Base-by-base conservation (phyloP, 176 grass and related monocot species). In the Dactylis glomerata region DNA sequence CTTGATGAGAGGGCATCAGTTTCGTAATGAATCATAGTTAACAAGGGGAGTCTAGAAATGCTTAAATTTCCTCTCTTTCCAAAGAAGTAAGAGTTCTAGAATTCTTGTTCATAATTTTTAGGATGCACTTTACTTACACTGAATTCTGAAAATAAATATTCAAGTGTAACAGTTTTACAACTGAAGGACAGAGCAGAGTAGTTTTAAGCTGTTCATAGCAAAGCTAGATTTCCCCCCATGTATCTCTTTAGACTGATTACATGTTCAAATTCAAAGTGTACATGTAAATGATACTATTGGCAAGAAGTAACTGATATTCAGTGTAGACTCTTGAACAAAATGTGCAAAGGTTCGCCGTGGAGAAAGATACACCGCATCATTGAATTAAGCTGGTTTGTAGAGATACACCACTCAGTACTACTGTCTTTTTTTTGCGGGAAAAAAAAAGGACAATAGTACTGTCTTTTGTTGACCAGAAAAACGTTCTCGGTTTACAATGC, bases 1-100 rank as follows among this genome's bases (percentile, higher is more conserved):
- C 82, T 93, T 6, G 68, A 93, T 9, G 88, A 86, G 28, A 86
- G 91, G 33, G 69, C 63, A 36, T 57, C 68, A 11, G 10, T 56
- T 59, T 79, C 65, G n/a, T 63, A 62, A 76, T 22, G 71, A 32
- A 51, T 74, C 42, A 19, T 32, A 74, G 5, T 49, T 51, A 74
- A 51, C 40, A 71, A 16, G 11, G 11, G 24, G 38, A 26, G 26
- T 30, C 41, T 74, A 50, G 32, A 33, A 31, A 32, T 50, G 26
- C 24, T 50, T 32, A 20, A 17, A 32, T 32, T 14, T 49, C 16
- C 26, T 30, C 4, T 20, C 4, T 19, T 32, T 3, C 44, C 15
- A 74, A 74, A 28, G 69, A 10, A 47, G 41, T 28, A 45, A 8
- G 68, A 73, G 41, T 49, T 73, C 42, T 73, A 68, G 17, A 19